A percentile compares a stretch with the other conserved stretches of the same genome.
These are phyloP conservation scores for Candida bentonensis DNA, from an alignment of 805 yeast species.

Conservation along the genomic window DNA sequence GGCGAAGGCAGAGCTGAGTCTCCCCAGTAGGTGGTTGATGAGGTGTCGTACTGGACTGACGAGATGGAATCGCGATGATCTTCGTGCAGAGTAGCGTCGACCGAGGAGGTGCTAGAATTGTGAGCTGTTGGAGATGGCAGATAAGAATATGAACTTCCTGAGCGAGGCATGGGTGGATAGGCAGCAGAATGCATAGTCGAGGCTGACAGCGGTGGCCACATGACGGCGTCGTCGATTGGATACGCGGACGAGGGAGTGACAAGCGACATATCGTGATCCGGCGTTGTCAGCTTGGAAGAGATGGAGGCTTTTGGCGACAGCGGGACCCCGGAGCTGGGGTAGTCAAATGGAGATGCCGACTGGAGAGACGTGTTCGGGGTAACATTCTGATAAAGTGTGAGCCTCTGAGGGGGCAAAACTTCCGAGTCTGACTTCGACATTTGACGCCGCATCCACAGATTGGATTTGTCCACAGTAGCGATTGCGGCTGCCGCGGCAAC, in stretches of 20 bases:
- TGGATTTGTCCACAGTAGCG: too few species aligned
- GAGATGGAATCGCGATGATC: constrained; percentile 2
- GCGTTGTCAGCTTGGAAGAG: not conserved
- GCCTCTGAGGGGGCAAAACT: not conserved
- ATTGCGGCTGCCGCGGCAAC: too few species aligned
- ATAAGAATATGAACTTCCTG: not conserved
- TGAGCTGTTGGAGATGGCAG: constrained; percentile 1
- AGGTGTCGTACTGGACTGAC: constrained; percentile 1
- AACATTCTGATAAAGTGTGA: not conserved
- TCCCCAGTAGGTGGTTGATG: constrained; percentile 10
- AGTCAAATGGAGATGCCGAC: not conserved
- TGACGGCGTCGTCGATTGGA: not conserved
- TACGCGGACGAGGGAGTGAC: not conserved
- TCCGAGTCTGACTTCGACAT: not conserved
- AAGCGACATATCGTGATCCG: not conserved
- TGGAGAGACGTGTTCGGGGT: not conserved
- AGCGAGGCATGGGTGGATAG: not conserved
- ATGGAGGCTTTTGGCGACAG: not conserved
- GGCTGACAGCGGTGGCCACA: not conserved
- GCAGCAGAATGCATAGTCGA: not conserved
- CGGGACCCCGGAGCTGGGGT: not conserved
- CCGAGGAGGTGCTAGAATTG: not conserved
- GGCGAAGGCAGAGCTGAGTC: constrained; percentile 11
- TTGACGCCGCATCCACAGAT: not conserved
- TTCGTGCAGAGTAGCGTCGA: not conserved